phyloP scores from a whole-genome alignment of 2,329 filamentous ascomycete species.

The Sporothrix pseudoabietina region DNA sequence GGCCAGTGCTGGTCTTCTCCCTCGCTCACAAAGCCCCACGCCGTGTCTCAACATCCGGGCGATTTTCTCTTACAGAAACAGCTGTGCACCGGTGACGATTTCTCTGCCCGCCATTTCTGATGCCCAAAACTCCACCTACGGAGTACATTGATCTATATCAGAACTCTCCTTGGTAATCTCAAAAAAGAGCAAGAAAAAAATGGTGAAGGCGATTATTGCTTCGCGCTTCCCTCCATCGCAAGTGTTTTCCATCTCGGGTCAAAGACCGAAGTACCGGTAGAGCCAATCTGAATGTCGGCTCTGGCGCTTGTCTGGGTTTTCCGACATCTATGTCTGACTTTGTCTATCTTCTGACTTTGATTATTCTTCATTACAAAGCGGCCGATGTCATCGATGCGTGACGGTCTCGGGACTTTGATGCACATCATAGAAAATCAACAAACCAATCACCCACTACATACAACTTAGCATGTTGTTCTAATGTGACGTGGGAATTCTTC shows the following conservation, averaged over 20 bases:
- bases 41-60: constrained; percentile 8
- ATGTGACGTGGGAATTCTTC: neutral
- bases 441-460: neutral
- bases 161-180: neutral
- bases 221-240: neutral
- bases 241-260: neutral
- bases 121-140: neutral
- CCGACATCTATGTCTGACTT: neutral
- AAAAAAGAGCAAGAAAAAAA: neutral
- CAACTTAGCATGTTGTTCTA: neutral
- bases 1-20: neutral
- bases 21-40: neutral
- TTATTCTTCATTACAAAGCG: neutral
- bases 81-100: neutral
- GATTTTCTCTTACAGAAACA: neutral
- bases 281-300: neutral
- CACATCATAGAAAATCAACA: neutral
- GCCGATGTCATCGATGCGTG: neutral
- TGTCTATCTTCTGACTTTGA: neutral
- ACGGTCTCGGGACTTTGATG: constrained; percentile 11
- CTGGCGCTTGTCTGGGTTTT: neutral
- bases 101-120: neutral
- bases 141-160: neutral
- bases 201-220: neutral
- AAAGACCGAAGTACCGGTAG: neutral